phyloP scores from a whole-genome alignment of 2,329 filamentous ascomycete genomes.

The Leptographium procerum region DNA sequence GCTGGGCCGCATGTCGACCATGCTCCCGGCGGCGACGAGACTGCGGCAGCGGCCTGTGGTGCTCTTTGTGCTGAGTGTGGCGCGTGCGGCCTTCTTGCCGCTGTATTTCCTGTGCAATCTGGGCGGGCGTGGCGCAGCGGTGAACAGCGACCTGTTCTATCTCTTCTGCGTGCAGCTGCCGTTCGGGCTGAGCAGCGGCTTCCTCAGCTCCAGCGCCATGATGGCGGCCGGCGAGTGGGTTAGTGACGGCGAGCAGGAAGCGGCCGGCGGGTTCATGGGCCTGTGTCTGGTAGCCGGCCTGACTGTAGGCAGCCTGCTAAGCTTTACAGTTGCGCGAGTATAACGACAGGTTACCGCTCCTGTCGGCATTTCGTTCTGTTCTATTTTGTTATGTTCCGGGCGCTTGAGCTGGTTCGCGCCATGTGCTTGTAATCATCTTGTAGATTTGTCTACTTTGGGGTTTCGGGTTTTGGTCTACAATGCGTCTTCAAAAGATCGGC shows the following conservation, averaged over 20 bases:
- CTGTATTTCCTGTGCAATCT: slow-evolving; percentile 88
- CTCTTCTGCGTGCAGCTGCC: slow-evolving; percentile 69
- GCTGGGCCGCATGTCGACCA: slow-evolving; percentile 59
- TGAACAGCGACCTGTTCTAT: slow-evolving; percentile 81
- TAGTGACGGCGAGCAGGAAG: slow-evolving; percentile 70
- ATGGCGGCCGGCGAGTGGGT: slow-evolving; percentile 80
- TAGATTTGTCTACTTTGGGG: too few species aligned
- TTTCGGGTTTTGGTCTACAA: neutral
- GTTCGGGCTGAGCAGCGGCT: slow-evolving; percentile 81
- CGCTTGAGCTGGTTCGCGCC: neutral
- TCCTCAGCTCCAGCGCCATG: slow-evolving; percentile 79
- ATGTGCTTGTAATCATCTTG: too few species aligned
- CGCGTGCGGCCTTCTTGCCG: slow-evolving; percentile 62
- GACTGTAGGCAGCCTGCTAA: slow-evolving; percentile 75
- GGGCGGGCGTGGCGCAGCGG: slow-evolving; percentile 57
- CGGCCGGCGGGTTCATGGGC: slow-evolving; percentile 88
- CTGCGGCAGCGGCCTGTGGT: slow-evolving; percentile 51
- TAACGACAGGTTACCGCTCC: slow-evolving; percentile 14
- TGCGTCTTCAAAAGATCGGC: neutral
- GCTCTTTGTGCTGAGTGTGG: slow-evolving; percentile 56
- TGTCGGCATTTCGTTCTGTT: too few species aligned
- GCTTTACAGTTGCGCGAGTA: slow-evolving; percentile 58
- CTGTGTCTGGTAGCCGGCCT: slow-evolving; percentile 78
- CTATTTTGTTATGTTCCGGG: neutral
- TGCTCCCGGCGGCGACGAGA: slow-evolving; percentile 34